These are phyloP conservation scores for Aspergillus ellipticus DNA, from an alignment of 495 filamentous ascomycete species.

Conservation along the genomic window DNA sequence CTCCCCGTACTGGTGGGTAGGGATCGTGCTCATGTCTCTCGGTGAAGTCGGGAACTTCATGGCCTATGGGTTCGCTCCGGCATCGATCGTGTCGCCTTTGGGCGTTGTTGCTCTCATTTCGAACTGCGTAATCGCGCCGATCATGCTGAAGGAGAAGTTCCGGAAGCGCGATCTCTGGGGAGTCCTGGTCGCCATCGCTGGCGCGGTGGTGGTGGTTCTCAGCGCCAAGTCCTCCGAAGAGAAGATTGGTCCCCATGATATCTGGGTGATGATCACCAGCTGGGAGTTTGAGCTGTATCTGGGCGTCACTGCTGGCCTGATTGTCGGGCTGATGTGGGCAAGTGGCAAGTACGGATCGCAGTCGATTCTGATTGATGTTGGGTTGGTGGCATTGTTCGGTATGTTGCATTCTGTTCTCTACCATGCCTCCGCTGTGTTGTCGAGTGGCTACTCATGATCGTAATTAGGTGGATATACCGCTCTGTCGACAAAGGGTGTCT, in stretches of 20 bases:
- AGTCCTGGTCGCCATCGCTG: conserved; percentile 76
- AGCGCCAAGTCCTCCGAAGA: conserved; percentile 87
- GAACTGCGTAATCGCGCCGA: conserved; percentile 93
- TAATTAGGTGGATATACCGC: conserved; percentile 83
- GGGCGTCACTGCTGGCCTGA: conserved; percentile 67
- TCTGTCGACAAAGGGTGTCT: conserved; percentile 92
- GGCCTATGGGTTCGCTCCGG: conserved; percentile 97
- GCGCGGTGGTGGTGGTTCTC: conserved; percentile 89
- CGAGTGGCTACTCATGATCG: conserved; percentile 26
- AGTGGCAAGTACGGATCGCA: conserved; percentile 75
- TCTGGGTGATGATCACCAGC: conserved; percentile 82
- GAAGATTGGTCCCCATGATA: conserved; percentile 84
- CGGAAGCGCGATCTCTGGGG: conserved; percentile 83
- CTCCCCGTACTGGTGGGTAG: conserved; percentile 94
- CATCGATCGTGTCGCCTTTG: conserved; percentile 94
- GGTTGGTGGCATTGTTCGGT: conserved; percentile 91
- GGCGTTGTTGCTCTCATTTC: conserved; percentile 93
- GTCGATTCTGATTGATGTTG: conserved; percentile 90
- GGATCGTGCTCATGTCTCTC: conserved; percentile 85
- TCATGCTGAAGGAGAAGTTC: conserved; percentile 86
- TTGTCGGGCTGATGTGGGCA: conserved; percentile 71
- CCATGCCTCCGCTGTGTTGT: background rate
- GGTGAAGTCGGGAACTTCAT: conserved; percentile 96
- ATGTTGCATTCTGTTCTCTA: conserved; percentile 26
- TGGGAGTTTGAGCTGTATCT: conserved; percentile 92